Evolutionary conservation across 1,139 yeast genomes (phyloP), one percentile per base, ranked within the genome.

Genomic region (Keqinozyma sinolaborantium): DNA sequence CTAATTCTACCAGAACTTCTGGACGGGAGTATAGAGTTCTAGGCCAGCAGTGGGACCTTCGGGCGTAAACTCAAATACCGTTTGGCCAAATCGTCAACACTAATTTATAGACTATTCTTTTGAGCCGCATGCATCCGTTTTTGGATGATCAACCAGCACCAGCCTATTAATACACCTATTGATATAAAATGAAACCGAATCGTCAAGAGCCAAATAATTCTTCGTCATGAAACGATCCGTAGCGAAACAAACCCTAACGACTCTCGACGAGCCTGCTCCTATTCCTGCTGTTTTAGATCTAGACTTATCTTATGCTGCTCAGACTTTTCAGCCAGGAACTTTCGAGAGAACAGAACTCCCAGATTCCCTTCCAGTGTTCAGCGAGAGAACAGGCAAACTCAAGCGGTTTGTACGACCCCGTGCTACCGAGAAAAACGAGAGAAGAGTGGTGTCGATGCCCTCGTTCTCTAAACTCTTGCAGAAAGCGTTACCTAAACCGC

Each of bases 311-410:
- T 51, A 53, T 31, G 70, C 66, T 11, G 53, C 59, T 4, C 49
- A 48, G 12, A 42, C 58, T 4, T 61, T 51, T 36, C 45, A 45
- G 24, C 69, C 70, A 1, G 52, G 57, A 2, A 42, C 41, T 7
- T 48, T 44, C 35, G 36, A 51, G 4, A 23, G 48, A 9, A 47
- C 47, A 4, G 71, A 67, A 30, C 47, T 68, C 9, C 71, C 70
- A 2, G 43, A 43, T 4, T 39, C 32, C 1, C 34, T 62, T 10
- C 70, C 70, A 2, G 50, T 59, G 1, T 53, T 55, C 36, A 45
- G 45, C 29, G 42, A 42, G 14, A 42, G 39, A 16, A 47, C 45
- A n/a, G 64, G 64, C 2, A 42, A 37, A 25, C 36, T 59, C 25
- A 44, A 43, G 30, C 40, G 51, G 20, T 52, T 51, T 30, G 39